Percentiles rank a stretch among this genome's conserved stretches.
Evolutionary conservation across 2,329 filamentous ascomycete species (phyloP).

Genomic region (Alternaria sp.): DNA sequence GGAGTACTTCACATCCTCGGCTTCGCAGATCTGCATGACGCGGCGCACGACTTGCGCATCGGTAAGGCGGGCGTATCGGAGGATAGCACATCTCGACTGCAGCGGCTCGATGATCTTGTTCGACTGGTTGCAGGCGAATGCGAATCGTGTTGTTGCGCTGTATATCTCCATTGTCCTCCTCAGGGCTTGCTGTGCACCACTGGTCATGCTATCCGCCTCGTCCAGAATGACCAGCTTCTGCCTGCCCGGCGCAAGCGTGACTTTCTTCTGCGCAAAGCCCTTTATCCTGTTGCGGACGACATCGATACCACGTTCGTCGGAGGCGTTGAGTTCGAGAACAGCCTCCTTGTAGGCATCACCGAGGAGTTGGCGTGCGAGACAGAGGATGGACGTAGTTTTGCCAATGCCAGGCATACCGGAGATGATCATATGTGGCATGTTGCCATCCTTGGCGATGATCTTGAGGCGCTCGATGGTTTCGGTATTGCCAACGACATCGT

Average conservation of each 20-base stretch:
- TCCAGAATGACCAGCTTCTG: slow-evolving; percentile 98
- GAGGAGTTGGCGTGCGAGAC: slow-evolving; percentile 87
- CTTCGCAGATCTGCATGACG: slow-evolving; percentile 89
- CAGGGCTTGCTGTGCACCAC: slow-evolving; percentile 92
- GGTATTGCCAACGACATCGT: slow-evolving; percentile 97
- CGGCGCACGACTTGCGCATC: slow-evolving; percentile 92
- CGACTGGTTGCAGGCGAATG: slow-evolving; percentile 97
- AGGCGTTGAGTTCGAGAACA: slow-evolving; percentile 94
- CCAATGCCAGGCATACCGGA: slow-evolving; percentile 99
- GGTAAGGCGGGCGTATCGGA: slow-evolving; percentile 90
- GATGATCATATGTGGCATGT: slow-evolving; percentile 99
- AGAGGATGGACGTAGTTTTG: slow-evolving; percentile 95
- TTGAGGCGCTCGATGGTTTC: slow-evolving; percentile 97
- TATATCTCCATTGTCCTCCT: slow-evolving; percentile 99
- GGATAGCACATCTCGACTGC: slow-evolving; percentile 93
- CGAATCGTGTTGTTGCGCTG: slow-evolving; percentile 93
- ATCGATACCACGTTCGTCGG: slow-evolving; percentile 96
- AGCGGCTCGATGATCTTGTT: slow-evolving; percentile 99
- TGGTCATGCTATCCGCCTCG: slow-evolving; percentile 96
- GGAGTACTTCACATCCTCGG: slow-evolving; percentile 86
- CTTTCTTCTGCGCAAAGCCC: slow-evolving; percentile 98
- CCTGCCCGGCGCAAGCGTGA: slow-evolving; percentile 86
- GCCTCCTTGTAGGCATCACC: slow-evolving; percentile 97
- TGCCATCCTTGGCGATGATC: slow-evolving; percentile 97
- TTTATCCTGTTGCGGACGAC: slow-evolving; percentile 98